Base-by-base conservation (phyloP, 345 rosid genomes). In the Heritiera littoralis region DNA sequence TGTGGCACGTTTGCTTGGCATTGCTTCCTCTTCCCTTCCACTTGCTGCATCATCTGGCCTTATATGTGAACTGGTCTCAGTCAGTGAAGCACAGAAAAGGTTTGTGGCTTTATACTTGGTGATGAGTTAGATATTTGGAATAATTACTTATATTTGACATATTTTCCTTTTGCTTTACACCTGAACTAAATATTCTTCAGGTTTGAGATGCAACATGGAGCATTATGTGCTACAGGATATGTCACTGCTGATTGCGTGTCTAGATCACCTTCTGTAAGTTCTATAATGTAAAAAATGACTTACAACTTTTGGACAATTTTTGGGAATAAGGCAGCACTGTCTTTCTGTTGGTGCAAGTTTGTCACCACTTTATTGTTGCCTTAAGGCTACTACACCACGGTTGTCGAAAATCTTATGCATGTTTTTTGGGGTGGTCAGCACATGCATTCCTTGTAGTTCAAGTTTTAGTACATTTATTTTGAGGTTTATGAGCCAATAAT, bases 1-100 rank as follows among this genome's bases (percentile, higher is more conserved):
- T 79, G 90, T 86, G 17, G 93, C 97, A 41, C 97, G 97, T 74
- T 86, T 95, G 78, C 94, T 95, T 76, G 99, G 99, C 72, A 88
- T 95, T 74, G 93, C 97, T 85, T 92, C 94, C 63, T 93, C 98
- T 86, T 87, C 92, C 81, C 92, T 92, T 78, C 82, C 94, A 18
- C 74, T 80, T 60, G 7, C 87, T 40, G 85, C 86, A 77, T 88
- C 90, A 70, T 83, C 90, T 77, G 86, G 86, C 46, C 87, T 95
- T 78, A 87, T 90, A 78, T 8, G 77, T 66, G 98, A 95, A 79
- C 83, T 95, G 71, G 82, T 91, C 73, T 82, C 86, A 32, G 75
- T 90, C 78, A 83, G 86, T 65, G 87, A 85, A 77, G 81, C 83
- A 20, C 82, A 81, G 76, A 93, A 89, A 83, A 89, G 98, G 99